These are phyloP conservation scores for Penicillium expansum DNA, from an alignment of 2,329 filamentous ascomycete species.

Conservation along the genomic window DNA sequence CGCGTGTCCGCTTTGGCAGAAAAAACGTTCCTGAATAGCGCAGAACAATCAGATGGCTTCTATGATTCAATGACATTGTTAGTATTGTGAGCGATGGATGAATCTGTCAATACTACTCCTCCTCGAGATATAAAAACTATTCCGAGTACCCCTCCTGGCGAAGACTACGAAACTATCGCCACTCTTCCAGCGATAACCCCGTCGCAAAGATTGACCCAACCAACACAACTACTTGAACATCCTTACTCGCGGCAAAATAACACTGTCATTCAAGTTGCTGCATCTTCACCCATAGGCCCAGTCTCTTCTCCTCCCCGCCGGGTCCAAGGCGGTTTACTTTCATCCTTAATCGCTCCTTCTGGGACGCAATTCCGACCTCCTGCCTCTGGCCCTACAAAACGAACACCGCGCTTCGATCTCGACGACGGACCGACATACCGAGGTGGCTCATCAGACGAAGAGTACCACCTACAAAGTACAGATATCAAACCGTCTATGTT, in stretches of 20 bases:
- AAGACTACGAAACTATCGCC: conserved; percentile 50
- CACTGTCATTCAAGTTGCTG: conserved; percentile 71
- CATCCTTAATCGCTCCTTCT: conserved; percentile 68
- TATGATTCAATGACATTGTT: conserved; percentile 1
- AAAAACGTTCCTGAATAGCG: conserved; percentile 20
- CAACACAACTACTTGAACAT: conserved; percentile 57
- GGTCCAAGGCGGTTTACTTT: conserved; percentile 47
- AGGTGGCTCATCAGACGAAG: conserved; percentile 64
- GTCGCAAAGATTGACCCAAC: conserved; percentile 57
- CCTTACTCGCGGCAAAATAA: conserved; percentile 36
- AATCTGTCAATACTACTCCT: conserved; percentile 43
- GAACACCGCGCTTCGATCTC: conserved; percentile 45
- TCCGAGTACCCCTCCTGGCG: conserved; percentile 25
- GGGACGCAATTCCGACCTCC: conserved; percentile 68
- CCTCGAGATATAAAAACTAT: conserved; percentile 33
- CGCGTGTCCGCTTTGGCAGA: conserved; percentile 27
- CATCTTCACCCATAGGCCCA: conserved; percentile 76
- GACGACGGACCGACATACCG: conserved; percentile 58
- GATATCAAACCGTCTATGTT: conserved; percentile 63
- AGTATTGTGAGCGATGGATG: conserved; percentile 33
- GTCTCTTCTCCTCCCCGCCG: conserved; percentile 41
- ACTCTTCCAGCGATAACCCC: conserved; percentile 47
- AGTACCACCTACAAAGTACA: conserved; percentile 45
- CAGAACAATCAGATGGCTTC: conserved; percentile 8
- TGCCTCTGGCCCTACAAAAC: conserved; percentile 40